These are phyloP conservation scores for Schizonepeta tenuifolia DNA, from an alignment of 257 asterid genomes.

Conservation along the genomic window DNA sequence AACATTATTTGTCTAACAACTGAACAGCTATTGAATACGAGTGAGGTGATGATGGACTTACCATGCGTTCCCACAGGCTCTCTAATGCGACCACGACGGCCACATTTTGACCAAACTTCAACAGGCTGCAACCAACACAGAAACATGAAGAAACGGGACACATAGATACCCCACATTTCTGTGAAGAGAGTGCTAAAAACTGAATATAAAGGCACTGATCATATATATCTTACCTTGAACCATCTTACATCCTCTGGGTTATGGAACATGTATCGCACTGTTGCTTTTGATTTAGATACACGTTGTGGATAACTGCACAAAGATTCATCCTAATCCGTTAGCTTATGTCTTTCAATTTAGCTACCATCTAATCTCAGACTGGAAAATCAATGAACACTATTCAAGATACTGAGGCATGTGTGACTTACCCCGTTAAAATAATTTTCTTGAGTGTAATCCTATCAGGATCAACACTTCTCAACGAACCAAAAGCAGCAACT, in stretches of 20 bases:
- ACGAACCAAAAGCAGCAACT: slow-evolving; percentile 86
- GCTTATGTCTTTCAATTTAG: not conserved
- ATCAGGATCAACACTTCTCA: slow-evolving; percentile 80
- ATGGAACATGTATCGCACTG: slow-evolving; percentile 94
- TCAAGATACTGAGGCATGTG: slow-evolving; percentile 5
- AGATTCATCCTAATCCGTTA: slow-evolving; percentile 31
- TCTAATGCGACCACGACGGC: slow-evolving; percentile 94
- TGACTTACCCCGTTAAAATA: slow-evolving; percentile 84
- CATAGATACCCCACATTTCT: not conserved
- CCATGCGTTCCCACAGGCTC: slow-evolving; percentile 99
- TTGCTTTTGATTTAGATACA: slow-evolving; percentile 89
- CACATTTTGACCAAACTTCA: slow-evolving; percentile 89
- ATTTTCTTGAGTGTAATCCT: slow-evolving; percentile 87
- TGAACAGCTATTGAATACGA: not conserved
- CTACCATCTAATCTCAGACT: too few relatives aligned
- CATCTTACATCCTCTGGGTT: slow-evolving; percentile 97
- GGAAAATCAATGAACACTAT: too few relatives aligned
- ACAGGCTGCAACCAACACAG: slow-evolving; percentile 69
- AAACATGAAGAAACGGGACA: slow-evolving; percentile 1
- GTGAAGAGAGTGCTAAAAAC: not conserved
- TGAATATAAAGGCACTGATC: not conserved
- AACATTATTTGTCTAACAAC: not conserved
- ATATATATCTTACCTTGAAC: slow-evolving; percentile 76
- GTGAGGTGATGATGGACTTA: slow-evolving; percentile 37
- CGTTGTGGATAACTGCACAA: slow-evolving; percentile 92